phyloP scores from a whole-genome alignment of 306 rosid genomes.

The Rosa persica region DNA sequence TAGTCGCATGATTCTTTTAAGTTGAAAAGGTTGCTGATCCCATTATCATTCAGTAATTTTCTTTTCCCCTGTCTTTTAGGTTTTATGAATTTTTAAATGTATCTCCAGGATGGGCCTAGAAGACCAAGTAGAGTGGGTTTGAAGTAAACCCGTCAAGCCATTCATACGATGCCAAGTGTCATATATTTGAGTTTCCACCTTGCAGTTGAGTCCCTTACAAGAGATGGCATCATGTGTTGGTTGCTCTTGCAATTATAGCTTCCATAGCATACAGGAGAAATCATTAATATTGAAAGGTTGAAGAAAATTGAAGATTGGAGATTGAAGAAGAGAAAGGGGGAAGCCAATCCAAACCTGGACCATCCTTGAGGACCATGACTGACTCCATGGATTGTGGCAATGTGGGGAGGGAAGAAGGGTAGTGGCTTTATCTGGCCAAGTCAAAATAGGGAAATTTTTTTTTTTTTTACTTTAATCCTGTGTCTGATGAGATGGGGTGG shows the following conservation, averaged over 20 bases:
- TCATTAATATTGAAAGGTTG: background rate
- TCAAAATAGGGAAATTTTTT: constrained; percentile 4
- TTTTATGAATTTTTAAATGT: background rate
- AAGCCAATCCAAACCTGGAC: background rate
- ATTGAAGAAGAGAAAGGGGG: background rate
- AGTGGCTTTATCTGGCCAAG: background rate
- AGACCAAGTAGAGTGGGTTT: constrained; percentile 26
- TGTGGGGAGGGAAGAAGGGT: background rate
- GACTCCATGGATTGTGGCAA: constrained; percentile 15
- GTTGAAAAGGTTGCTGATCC: constrained; percentile 14
- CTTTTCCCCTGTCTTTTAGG: background rate
- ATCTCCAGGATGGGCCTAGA: constrained; percentile 31
- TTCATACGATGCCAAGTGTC: constrained; percentile 36
- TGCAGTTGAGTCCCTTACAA: constrained; percentile 42
- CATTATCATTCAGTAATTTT: constrained; percentile 21
- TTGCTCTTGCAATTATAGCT: constrained; percentile 42
- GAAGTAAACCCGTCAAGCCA: constrained; percentile 41
- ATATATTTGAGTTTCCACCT: constrained; percentile 6
- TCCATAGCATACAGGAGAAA: constrained; percentile 33
- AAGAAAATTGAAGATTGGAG: background rate
- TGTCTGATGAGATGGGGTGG: constrained; percentile 14
- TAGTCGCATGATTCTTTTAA: background rate
- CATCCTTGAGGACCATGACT: background rate
- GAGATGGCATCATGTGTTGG: constrained; percentile 36
- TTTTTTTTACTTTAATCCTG: background rate